These are phyloP conservation scores for Sutorius australiensis DNA, from an alignment of 768 basidiomycete species.

Conservation along the genomic window DNA sequence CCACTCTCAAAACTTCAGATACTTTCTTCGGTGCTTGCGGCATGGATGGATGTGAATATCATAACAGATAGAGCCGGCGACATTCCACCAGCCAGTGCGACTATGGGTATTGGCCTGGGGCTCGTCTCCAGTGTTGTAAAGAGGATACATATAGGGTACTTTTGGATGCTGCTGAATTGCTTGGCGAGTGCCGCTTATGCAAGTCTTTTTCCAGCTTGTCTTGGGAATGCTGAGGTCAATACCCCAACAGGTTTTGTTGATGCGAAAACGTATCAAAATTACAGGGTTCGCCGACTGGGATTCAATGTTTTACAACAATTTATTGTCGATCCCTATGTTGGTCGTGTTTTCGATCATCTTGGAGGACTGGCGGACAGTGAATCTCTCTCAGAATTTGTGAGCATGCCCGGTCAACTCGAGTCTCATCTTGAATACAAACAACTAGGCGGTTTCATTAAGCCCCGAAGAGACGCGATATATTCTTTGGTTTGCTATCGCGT, in stretches of 20 bases:
- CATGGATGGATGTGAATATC: constrained; percentile 79
- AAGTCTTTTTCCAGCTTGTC: constrained; percentile 30
- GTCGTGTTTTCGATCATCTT: constrained; percentile 74
- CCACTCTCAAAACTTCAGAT: constrained; percentile 46
- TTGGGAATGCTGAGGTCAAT: background rate
- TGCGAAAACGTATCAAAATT: constrained; percentile 94
- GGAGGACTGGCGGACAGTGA: constrained; percentile 87
- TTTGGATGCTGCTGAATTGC: constrained; percentile 97
- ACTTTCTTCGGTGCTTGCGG: constrained; percentile 91
- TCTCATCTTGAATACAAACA: background rate
- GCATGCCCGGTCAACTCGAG: constrained; percentile 26
- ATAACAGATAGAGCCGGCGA: constrained; percentile 27
- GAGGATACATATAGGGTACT: constrained; percentile 76
- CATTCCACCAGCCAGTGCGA: constrained; percentile 24
- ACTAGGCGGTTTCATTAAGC: constrained; percentile 39
- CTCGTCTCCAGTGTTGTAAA: constrained; percentile 45
- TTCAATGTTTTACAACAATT: constrained; percentile 98
- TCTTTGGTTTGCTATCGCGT: constrained; percentile 83
- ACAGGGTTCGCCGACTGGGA: constrained; percentile 99
- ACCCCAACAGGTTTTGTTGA: constrained; percentile 70
- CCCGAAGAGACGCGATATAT: constrained; percentile 75
- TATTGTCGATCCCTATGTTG: constrained; percentile 90
- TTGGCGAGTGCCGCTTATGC: constrained; percentile 87
- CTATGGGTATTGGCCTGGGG: constrained; percentile 28
- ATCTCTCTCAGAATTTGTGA: constrained; percentile 84